phyloP scores from a whole-genome alignment of 306 rosid species.

The Psophocarpus tetragonolobus region DNA sequence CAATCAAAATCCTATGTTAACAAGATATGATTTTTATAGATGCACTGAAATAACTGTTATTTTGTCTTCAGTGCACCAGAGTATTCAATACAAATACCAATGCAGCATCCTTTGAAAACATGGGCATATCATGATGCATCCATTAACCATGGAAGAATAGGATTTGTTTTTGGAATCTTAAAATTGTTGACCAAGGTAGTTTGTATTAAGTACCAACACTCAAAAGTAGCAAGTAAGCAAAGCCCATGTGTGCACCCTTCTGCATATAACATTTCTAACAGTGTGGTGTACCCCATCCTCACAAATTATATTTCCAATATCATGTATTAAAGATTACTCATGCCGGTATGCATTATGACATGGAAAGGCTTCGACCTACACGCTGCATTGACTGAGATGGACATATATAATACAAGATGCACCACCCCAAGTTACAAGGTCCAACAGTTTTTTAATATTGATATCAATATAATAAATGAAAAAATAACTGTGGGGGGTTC shows the following conservation, averaged over 20 bases:
- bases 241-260: not conserved
- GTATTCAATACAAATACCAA: too few species aligned
- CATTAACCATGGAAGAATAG: too few species aligned
- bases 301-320: not conserved
- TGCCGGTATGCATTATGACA: not conserved
- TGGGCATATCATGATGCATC: too few species aligned
- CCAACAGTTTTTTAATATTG: too few species aligned
- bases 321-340: too few species aligned
- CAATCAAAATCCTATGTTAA: not conserved
- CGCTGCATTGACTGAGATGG: slow-evolving; percentile 98
- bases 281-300: slow-evolving; percentile 10
- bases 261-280: not conserved
- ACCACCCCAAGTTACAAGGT: too few species aligned
- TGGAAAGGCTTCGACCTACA: slow-evolving; percentile 71
- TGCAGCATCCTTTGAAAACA: too few species aligned
- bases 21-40: not conserved
- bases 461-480: too few species aligned
- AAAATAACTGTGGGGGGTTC: too few species aligned
- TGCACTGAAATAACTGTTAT: not conserved
- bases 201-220: not conserved
- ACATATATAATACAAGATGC: too few species aligned
- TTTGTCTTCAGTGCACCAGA: not conserved
- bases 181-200: too few species aligned
- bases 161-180: too few species aligned
- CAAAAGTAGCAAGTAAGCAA: not conserved